A percentile compares a stretch with the other conserved stretches of the same genome.
Evolutionary conservation across 768 basidiomycete species (phyloP).

Genomic region (Trametes sanguinea): DNA sequence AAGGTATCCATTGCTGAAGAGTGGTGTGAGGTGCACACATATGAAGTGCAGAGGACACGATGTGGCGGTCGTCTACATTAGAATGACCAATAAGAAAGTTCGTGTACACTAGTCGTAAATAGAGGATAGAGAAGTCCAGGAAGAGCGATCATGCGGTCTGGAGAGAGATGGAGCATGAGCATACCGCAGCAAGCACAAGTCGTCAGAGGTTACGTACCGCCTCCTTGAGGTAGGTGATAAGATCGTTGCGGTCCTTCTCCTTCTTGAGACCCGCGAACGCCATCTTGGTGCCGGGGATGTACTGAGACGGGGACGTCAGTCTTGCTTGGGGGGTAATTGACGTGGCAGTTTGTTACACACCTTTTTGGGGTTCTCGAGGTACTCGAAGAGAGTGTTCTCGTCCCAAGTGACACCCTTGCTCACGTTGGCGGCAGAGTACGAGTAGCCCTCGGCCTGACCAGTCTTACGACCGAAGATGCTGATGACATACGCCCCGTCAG

Average conservation of each 20-base stretch:
- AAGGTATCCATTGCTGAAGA: constrained; percentile 18
- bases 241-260: constrained; percentile 95
- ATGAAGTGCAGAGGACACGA: constrained; percentile 12
- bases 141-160: constrained; percentile 16
- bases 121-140: constrained; percentile 6
- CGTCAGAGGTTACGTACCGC: constrained; percentile 48
- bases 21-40: constrained; percentile 1
- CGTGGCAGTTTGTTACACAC: constrained; percentile 42
- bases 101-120: constrained; percentile 20
- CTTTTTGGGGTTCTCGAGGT: constrained; percentile 97
- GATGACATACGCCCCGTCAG: neutral
- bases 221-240: constrained; percentile 82
- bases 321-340: constrained; percentile 1
- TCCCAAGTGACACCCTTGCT: constrained; percentile 92
- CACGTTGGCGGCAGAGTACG: constrained; percentile 93
- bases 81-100: constrained; percentile 20
- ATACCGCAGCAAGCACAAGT: neutral
- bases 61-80: constrained; percentile 28
- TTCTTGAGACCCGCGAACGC: constrained; percentile 99
- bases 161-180: constrained; percentile 5
- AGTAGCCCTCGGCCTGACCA: constrained; percentile 82
- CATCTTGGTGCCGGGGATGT: constrained; percentile 98
- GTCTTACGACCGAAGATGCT: constrained; percentile 86
- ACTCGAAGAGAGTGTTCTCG: constrained; percentile 90
- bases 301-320: constrained; percentile 43